Evolutionary conservation across 1,284 basidiomycete genomes (phyloP).

Genomic region (Puccinia polysora): DNA sequence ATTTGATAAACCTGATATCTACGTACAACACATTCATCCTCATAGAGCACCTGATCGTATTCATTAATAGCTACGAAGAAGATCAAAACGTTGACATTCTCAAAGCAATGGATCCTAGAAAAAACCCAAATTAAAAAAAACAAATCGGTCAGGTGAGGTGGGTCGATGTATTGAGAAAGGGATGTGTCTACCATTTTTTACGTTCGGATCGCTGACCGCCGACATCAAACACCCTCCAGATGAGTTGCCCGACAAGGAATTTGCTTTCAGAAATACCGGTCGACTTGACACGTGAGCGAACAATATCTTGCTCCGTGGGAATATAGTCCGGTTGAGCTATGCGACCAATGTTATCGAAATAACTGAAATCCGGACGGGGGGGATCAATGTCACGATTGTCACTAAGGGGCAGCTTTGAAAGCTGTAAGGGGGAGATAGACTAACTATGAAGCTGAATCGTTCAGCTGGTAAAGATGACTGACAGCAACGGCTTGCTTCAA

Average conservation of each 20-base stretch:
- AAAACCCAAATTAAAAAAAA: background rate
- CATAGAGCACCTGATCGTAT: conserved; percentile 34
- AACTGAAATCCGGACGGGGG: conserved; percentile 55
- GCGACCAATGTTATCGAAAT: conserved; percentile 70
- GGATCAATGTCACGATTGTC: background rate
- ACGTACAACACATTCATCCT: conserved; percentile 35
- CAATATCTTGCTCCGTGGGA: conserved; percentile 61
- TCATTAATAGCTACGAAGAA: conserved; percentile 41
- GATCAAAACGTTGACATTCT: conserved; percentile 36
- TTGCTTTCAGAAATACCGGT: conserved; percentile 91
- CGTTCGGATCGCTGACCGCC: conserved; percentile 84
- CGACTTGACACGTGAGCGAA: conserved; percentile 77
- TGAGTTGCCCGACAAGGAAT: conserved; percentile 59
- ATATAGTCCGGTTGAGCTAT: conserved; percentile 69
- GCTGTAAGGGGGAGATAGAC: background rate
- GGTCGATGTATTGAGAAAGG: background rate
- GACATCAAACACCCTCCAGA: conserved; percentile 71
- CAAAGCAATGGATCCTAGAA: conserved; percentile 40
- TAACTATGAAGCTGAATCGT: conserved; percentile 30
- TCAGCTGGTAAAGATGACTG: conserved; percentile 24
- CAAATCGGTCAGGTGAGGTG: background rate
- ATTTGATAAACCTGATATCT: background rate
- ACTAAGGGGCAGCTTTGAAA: background rate
- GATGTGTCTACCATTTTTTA: conserved; percentile 58
- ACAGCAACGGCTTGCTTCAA: conserved; percentile 7